phyloP scores from a whole-genome alignment of 2,329 filamentous ascomycete genomes.

The Byssothecium circinans region DNA sequence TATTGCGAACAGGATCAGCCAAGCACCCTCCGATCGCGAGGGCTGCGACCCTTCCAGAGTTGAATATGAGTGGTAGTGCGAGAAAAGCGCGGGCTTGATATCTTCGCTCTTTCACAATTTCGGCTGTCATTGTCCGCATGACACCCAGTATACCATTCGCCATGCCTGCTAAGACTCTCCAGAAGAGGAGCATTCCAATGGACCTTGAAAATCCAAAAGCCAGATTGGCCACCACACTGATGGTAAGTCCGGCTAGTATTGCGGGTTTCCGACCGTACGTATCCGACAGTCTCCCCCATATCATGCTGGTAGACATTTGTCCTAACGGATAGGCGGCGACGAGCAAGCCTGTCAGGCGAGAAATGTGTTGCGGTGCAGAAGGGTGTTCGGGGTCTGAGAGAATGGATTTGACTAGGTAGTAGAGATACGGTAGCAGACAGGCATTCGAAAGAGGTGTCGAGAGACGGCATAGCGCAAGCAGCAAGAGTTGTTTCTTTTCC shows the following conservation, averaged over 20 bases:
- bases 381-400: constrained; percentile 48
- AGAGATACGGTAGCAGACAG: constrained; percentile 66
- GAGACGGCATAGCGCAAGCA: constrained; percentile 75
- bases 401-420: constrained; percentile 81
- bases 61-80: constrained; percentile 66
- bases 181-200: constrained; percentile 64
- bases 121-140: constrained; percentile 72
- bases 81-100: constrained; percentile 58
- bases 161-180: constrained; percentile 65
- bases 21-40: constrained; percentile 60
- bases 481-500: constrained; percentile 71
- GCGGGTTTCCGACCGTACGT: constrained; percentile 73
- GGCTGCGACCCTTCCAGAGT: constrained; percentile 52
- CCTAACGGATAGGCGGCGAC: constrained; percentile 76
- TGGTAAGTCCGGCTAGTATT: constrained; percentile 71
- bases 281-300: constrained; percentile 73
- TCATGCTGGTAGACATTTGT: constrained; percentile 77
- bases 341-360: constrained; percentile 73
- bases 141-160: constrained; percentile 73
- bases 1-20: constrained; percentile 63
- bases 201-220: constrained; percentile 68
- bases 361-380: constrained; percentile 62
- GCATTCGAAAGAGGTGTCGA: constrained; percentile 81
- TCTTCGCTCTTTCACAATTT: constrained; percentile 69
- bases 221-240: constrained; percentile 65